Base-by-base conservation (phyloP, 2,329 filamentous ascomycete species). In the Calonectria pteridis region DNA sequence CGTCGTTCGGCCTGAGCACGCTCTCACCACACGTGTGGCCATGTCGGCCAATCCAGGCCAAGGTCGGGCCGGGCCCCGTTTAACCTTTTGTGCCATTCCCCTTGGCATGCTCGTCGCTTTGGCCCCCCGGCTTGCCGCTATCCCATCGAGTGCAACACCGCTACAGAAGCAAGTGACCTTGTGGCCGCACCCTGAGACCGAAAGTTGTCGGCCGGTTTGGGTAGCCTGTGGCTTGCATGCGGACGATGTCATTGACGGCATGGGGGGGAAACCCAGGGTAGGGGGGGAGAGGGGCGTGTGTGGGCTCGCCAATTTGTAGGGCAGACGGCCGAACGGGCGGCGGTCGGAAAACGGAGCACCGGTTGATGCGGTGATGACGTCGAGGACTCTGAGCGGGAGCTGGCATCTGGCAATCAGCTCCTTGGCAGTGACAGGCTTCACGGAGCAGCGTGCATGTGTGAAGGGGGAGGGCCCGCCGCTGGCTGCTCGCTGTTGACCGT, bases 171-270 rank as follows among this genome's bases (percentile, higher is more conserved):
- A 59, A 37, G 55, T 59, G 55, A 37, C 55, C 55, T 59, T 59
- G 55, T 59, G 55, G 55, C 11, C 50, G 50, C 50, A n/a, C 50
- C 49, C 14, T 16, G 50, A 53, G 50, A 20, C 50, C 50, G 28
- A 53, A 53, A 53, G 26, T 53, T 53, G 50, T 53, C 55, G 55
- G 33, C 55, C 55, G 31, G 43, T 51, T 50, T 50, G 16, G 46
- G 63, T 43, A 43, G 59, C 40, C 23, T 18, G 63, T 67, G 51
- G 31, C 53, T 68, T 68, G 29, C 43, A 75, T 76, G 73, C 69
- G 76, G 33, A 63, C 70, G 71, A 77, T 78, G 77, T 79, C 77
- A 79, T 79, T 55, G 50, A 37, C 23, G 35, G 50, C 49, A 28
- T 31, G 51, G 37, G 28, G 62, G 40, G 58, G 35, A 14, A 28